phyloP scores from a whole-genome alignment of 345 rosid species.

The Salix udensis region DNA sequence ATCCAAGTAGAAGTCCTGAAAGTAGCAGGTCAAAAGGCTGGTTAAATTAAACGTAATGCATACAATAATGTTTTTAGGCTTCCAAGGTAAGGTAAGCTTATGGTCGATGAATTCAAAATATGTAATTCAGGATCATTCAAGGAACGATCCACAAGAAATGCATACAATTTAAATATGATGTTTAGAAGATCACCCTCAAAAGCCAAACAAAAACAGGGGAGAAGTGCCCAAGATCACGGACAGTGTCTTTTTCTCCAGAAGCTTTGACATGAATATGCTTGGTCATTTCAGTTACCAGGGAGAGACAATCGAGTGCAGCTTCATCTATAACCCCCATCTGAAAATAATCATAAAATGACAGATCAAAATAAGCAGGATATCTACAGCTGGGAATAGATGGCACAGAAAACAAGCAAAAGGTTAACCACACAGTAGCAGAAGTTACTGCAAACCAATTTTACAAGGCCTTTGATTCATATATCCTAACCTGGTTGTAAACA shows the following conservation, averaged over 20 bases:
- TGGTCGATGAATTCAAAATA: no score
- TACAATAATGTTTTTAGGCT: no score
- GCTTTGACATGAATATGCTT: slow-evolving; percentile 94
- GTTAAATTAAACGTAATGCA: no score
- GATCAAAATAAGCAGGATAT: not conserved
- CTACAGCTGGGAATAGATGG: not conserved
- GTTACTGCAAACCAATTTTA: not conserved
- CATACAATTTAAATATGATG: not conserved
- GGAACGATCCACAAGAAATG: no score
- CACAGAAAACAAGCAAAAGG: not conserved
- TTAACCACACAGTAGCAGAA: no score
- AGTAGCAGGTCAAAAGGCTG: no score
- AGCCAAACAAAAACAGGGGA: slow-evolving; percentile 99
- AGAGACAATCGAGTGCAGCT: slow-evolving; percentile 88
- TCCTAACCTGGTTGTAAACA: slow-evolving; percentile 82
- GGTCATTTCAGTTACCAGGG: slow-evolving; percentile 95
- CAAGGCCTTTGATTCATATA: not conserved
- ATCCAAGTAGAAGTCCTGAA: slow-evolving; percentile 87
- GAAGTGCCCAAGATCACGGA: slow-evolving; percentile 85
- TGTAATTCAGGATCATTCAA: no score
- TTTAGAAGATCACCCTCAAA: slow-evolving; percentile 56
- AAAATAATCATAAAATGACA: not conserved
- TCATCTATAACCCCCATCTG: slow-evolving; percentile 98
- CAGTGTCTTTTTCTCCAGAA: slow-evolving; percentile 64
- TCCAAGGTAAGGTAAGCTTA: slow-evolving; percentile 1